Evolutionary conservation across 305 asterid species (phyloP).

Genomic region (Fraxinus velutina): DNA sequence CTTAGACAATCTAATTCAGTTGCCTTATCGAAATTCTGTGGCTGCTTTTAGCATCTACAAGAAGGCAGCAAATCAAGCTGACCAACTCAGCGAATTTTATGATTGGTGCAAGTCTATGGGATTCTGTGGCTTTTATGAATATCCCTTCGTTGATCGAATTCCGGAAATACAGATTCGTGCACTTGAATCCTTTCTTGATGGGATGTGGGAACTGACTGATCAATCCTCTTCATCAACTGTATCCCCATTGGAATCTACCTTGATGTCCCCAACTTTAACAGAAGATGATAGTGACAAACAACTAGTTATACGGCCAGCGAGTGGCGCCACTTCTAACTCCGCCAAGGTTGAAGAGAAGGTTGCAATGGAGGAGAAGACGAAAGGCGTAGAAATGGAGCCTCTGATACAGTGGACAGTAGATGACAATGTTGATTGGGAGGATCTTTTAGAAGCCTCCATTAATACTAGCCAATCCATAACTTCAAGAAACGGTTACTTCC

Average conservation of each 20-base stretch:
- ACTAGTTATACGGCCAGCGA: background rate
- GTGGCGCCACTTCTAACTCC: background rate
- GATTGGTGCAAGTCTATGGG: slow-evolving; percentile 51
- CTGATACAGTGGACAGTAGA: slow-evolving; percentile 49
- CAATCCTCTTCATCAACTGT: slow-evolving; percentile 40
- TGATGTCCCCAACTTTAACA: slow-evolving; percentile 30
- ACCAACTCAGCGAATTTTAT: slow-evolving; percentile 42
- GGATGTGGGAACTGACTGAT: slow-evolving; percentile 63
- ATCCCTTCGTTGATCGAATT: slow-evolving; percentile 52
- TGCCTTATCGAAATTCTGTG: slow-evolving; percentile 43
- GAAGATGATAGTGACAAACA: slow-evolving; percentile 20
- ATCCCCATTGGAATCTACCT: slow-evolving; percentile 25
- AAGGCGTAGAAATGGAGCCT: slow-evolving; percentile 34
- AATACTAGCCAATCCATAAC: slow-evolving; percentile 16
- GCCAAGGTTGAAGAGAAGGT: slow-evolving; percentile 3
- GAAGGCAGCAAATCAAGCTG: slow-evolving; percentile 56
- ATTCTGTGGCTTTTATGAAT: slow-evolving; percentile 52
- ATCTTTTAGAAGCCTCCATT: slow-evolving; percentile 61
- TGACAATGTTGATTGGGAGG: slow-evolving; percentile 46
- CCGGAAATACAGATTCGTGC: slow-evolving; percentile 57
- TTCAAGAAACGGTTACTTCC: slow-evolving; percentile 14
- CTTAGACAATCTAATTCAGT: slow-evolving; percentile 52
- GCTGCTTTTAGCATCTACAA: slow-evolving; percentile 57
- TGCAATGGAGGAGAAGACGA: background rate
- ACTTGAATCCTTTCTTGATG: slow-evolving; percentile 50